These are phyloP conservation scores for Chlorella sorokiniana DNA, from an alignment of 139 green algal species.

Conservation along the genomic window DNA sequence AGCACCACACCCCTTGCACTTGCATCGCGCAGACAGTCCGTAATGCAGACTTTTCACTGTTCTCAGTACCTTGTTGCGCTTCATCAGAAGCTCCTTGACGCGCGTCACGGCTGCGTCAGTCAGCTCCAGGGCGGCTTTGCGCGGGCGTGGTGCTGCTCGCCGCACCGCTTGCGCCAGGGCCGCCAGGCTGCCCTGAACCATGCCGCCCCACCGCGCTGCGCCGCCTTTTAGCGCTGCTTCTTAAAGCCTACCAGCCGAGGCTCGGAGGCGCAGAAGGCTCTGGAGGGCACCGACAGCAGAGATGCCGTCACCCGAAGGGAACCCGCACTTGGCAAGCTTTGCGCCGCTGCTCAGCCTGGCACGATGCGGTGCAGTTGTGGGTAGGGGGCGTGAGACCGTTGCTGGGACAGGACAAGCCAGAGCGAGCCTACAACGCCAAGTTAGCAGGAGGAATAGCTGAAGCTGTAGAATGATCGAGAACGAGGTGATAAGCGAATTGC, in stretches of 20 bases:
- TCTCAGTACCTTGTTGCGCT: conserved; percentile 78
- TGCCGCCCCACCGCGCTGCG: neutral
- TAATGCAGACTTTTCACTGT: neutral
- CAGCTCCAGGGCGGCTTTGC: conserved; percentile 84
- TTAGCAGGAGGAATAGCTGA: no score
- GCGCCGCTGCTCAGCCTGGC: no score
- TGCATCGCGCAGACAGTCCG: no score
- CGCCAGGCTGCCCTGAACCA: conserved; percentile 56
- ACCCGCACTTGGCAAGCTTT: no score
- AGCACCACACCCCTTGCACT: no score
- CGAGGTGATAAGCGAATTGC: no score
- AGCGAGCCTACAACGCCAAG: no score
- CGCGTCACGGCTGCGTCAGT: conserved; percentile 84
- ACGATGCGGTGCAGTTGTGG: no score
- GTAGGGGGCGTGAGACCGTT: no score
- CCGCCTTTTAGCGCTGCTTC: neutral
- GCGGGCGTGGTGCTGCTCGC: conserved; percentile 35
- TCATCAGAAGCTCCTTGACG: conserved; percentile 75
- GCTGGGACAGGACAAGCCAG: no score
- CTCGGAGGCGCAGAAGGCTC: neutral
- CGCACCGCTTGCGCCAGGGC: conserved; percentile 39
- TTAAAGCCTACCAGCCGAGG: neutral
- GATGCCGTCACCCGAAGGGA: no score
- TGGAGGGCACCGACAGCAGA: neutral
- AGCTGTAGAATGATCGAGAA: no score